phyloP scores from a whole-genome alignment of 2,329 filamentous ascomycete genomes.

The Aspergillus texensis region DNA sequence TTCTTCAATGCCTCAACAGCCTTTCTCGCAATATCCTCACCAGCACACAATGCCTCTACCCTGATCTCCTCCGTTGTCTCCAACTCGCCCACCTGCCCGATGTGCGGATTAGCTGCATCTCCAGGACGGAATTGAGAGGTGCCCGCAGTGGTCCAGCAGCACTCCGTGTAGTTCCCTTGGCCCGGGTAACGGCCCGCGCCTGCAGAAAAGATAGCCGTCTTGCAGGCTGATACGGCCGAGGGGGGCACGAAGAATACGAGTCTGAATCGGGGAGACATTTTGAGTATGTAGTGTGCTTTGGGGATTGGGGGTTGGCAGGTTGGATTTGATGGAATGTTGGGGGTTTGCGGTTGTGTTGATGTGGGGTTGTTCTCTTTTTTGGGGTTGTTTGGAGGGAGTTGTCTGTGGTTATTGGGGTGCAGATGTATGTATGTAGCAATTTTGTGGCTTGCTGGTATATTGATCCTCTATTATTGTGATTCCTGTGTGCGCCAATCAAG shows the following conservation, averaged over 20 bases:
- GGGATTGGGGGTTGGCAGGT: too few species aligned
- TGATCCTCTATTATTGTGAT: background rate
- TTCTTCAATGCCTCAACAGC: slow-evolving; percentile 21
- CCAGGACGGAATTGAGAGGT: slow-evolving; percentile 17
- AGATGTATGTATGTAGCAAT: background rate
- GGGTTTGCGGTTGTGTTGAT: too few species aligned
- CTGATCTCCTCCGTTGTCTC: slow-evolving; percentile 18
- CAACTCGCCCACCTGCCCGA: slow-evolving; percentile 15
- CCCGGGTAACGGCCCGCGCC: slow-evolving; percentile 20
- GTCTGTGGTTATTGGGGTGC: too few species aligned
- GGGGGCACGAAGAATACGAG: slow-evolving; percentile 19
- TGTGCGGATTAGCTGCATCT: slow-evolving; percentile 16
- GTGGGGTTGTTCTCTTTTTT: too few species aligned
- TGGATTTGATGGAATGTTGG: too few species aligned
- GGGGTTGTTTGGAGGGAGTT: too few species aligned
- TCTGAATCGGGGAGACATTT: background rate
- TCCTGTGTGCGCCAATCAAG: background rate
- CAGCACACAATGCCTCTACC: slow-evolving; percentile 20
- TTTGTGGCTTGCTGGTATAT: background rate
- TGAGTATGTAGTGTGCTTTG: too few species aligned
- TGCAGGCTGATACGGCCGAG: slow-evolving; percentile 13
- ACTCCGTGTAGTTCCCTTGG: slow-evolving; percentile 20
- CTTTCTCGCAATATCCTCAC: slow-evolving; percentile 14
- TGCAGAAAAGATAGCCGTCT: slow-evolving; percentile 21
- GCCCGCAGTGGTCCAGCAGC: slow-evolving; percentile 18